Percentiles rank a stretch among this genome's conserved stretches.
phyloP scores from a whole-genome alignment of 164 flowering plant genomes.

The Kingdonia uniflora region DNA sequence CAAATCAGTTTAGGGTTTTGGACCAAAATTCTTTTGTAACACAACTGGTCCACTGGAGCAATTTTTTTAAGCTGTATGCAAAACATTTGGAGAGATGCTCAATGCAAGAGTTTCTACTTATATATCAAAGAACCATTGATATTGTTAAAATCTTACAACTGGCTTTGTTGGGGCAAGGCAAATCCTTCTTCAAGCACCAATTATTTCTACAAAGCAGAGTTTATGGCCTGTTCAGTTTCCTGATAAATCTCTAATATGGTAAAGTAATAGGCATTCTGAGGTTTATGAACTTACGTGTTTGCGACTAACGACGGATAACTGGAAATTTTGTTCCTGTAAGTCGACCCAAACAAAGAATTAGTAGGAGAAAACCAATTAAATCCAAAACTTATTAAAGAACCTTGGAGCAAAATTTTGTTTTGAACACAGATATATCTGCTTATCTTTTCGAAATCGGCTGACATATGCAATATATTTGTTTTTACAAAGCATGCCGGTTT shows the following conservation, averaged over 20 bases:
- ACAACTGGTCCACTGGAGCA: too few species aligned
- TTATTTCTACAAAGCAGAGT: constrained; percentile 19
- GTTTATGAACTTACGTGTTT: constrained; percentile 33
- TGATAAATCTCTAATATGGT: background rate
- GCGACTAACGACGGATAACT: constrained; percentile 24
- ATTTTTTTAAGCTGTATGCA: too few species aligned
- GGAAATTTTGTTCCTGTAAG: constrained; percentile 45
- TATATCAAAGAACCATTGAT: background rate
- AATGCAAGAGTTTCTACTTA: background rate
- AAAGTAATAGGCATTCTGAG: background rate
- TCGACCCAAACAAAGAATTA: background rate
- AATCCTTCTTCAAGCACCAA: constrained; percentile 60
- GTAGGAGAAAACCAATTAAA: background rate
- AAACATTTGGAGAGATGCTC: background rate
- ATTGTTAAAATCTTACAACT: constrained; percentile 30
- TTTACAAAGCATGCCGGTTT: too few species aligned
- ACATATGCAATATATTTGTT: too few species aligned
- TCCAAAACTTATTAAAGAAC: too few species aligned
- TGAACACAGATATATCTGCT: too few species aligned
- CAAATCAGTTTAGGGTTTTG: too few species aligned
- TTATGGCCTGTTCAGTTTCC: background rate
- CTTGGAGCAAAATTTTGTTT: too few species aligned
- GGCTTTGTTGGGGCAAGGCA: constrained; percentile 39
- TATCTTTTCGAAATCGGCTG: too few species aligned
- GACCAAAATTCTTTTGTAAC: too few species aligned